Evolutionary conservation across 1,139 yeast species (phyloP), one percentile per base, ranked within the genome.

Genomic region (Pichia sp.): DNA sequence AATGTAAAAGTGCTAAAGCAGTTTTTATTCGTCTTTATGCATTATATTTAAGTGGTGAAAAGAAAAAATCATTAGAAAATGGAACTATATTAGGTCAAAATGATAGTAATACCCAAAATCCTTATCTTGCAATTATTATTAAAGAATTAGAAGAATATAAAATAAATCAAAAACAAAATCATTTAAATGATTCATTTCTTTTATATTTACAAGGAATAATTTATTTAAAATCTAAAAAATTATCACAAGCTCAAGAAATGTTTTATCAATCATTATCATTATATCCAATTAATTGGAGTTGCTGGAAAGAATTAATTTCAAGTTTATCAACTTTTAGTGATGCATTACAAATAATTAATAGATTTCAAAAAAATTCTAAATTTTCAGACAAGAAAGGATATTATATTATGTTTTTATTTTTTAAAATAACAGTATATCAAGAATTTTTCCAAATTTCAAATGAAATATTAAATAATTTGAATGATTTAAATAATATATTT

Each of bases 241-340:
- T 66, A 27, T 56, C 67, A 3, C 65, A 69, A 37, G 96, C 97
- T 0, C 79, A 82, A 48, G 67, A 71, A 26, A 68, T 69, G 41
- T 70, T 89, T 37, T 67, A 79, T 38, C 69, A 70, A 41, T 83
- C 96, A 1, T 61, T 84, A 20, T 62, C 69, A 22, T 41, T 73
- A 27, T 87, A 82, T 55, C 96, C 97, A 0, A 85, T 74, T 61
- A 92, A 92, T 58, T 92, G 97, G 97, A 78, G 92, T 45, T 86
- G 95, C 48, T 94, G 97, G 97, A 74, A 76, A 50, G 97, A 92
- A 58, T 68, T 92, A 33, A 68, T 83, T 12, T 69, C 78, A 3
- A 81, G 94, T 42, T 64, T 89, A 22, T 66, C 75, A 5, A 73
- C 80, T 27, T 70, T 80, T 43, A 87, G 83, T 50, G 87, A 83